A percentile compares a stretch with the other conserved stretches of the same genome.
Evolutionary conservation across 1,139 yeast species (phyloP).

Genomic region (Saccharomyces hybrid): DNA sequence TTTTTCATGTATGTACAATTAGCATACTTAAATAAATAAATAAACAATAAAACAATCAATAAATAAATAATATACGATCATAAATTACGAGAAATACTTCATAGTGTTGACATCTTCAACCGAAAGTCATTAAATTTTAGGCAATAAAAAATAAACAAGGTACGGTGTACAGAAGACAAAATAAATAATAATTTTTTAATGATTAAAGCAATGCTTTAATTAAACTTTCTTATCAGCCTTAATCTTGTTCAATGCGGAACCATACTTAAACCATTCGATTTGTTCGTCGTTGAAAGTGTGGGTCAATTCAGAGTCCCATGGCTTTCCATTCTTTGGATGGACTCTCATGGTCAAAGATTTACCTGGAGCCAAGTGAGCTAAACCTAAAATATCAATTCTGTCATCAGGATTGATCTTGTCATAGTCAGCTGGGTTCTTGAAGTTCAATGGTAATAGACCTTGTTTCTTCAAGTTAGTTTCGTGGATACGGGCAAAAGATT

Average conservation of each 20-base stretch:
- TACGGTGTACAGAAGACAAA: background rate
- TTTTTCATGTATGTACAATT: background rate
- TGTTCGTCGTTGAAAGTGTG: conserved; percentile 96
- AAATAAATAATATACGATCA: background rate
- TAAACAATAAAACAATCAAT: conserved; percentile 1
- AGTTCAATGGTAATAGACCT: conserved; percentile 95
- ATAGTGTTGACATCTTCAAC: conserved; percentile 1
- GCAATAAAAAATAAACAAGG: background rate
- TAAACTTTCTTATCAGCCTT: conserved; percentile 35
- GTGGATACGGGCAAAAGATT: conserved; percentile 96
- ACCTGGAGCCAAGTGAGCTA: conserved; percentile 86
- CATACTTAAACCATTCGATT: conserved; percentile 98
- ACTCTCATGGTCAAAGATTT: conserved; percentile 80
- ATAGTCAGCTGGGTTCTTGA: conserved; percentile 79
- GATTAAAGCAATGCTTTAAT: background rate
- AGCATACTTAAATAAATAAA: background rate
- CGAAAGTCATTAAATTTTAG: background rate
- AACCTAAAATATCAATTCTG: conserved; percentile 79
- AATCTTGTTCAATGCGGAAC: conserved; percentile 98
- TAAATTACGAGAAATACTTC: background rate
- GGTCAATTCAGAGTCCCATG: conserved; percentile 83
- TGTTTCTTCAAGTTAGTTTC: conserved; percentile 94
- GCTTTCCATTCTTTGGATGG: conserved; percentile 75
- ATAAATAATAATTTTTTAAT: background rate
- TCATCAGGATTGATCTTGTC: conserved; percentile 91